Percentiles rank a stretch among this genome's conserved stretches.
phyloP scores from a whole-genome alignment of 2,329 filamentous ascomycete species.

The Pleomassaria siparia region DNA sequence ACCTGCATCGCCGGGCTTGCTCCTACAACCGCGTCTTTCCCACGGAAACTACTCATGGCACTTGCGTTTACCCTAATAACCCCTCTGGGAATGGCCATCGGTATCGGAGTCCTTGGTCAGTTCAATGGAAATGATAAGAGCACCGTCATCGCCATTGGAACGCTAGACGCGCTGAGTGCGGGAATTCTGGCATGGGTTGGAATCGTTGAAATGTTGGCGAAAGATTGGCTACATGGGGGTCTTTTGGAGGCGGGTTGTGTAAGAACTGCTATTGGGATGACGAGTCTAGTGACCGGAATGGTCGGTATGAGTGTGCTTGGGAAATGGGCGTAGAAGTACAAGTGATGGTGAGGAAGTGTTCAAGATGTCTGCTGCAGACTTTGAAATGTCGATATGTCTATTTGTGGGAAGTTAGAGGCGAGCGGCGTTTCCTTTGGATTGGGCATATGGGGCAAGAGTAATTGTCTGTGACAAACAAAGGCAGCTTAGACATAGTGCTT shows the following conservation, averaged over 20 bases:
- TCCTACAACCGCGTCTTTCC: constrained; percentile 33
- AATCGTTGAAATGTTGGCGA: constrained; percentile 76
- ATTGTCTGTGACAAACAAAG: too few species aligned
- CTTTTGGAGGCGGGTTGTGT: constrained; percentile 54
- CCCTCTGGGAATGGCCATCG: constrained; percentile 78
- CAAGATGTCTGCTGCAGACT: too few species aligned
- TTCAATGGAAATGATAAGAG: constrained; percentile 74
- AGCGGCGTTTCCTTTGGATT: too few species aligned
- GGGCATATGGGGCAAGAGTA: too few species aligned
- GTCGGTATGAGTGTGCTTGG: constrained; percentile 71
- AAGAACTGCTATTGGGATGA: constrained; percentile 54
- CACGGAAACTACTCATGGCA: constrained; percentile 63
- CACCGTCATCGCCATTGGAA: constrained; percentile 72
- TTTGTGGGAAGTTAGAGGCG: too few species aligned
- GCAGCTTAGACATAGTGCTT: too few species aligned
- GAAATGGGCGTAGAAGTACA: constrained; percentile 65
- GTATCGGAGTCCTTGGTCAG: constrained; percentile 67
- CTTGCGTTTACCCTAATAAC: constrained; percentile 69
- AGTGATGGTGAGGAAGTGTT: too few species aligned
- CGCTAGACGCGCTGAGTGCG: constrained; percentile 71
- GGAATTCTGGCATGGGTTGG: constrained; percentile 81
- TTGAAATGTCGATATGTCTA: too few species aligned
- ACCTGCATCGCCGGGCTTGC: constrained; percentile 66
- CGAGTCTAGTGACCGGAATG: constrained; percentile 63
- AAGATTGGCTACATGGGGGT: constrained; percentile 65